These are phyloP conservation scores for Cytospora chrysosperma DNA, from an alignment of 2,329 filamentous ascomycete species.

Conservation along the genomic window DNA sequence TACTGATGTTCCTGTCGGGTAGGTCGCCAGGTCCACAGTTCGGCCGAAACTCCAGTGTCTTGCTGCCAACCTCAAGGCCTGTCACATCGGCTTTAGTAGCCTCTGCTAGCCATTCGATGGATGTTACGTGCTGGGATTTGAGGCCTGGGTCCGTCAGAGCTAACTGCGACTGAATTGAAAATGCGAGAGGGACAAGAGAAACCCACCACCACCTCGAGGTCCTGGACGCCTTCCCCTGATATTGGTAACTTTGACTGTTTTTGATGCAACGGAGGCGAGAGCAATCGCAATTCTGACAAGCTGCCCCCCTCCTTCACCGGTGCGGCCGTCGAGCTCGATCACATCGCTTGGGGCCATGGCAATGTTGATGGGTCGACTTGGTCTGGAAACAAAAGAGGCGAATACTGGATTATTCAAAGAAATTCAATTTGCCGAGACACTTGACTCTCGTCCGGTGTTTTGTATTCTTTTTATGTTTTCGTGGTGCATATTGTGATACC, in stretches of 20 bases:
- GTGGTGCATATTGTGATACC: too few species aligned
- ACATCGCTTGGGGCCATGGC: constrained; percentile 30
- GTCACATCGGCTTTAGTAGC: constrained; percentile 50
- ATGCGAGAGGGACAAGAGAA: background rate
- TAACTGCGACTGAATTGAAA: background rate
- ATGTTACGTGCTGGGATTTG: constrained; percentile 59
- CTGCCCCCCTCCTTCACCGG: constrained; percentile 63
- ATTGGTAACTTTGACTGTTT: constrained; percentile 52
- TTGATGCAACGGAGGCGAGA: constrained; percentile 55
- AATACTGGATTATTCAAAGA: background rate
- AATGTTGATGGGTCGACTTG: background rate
- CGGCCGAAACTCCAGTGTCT: constrained; percentile 49
- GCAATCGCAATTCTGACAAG: constrained; percentile 56
- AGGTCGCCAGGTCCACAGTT: constrained; percentile 39
- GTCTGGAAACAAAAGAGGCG: too few species aligned
- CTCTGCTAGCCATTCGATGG: constrained; percentile 53
- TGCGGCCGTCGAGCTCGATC: constrained; percentile 54
- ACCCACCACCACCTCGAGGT: constrained; percentile 34
- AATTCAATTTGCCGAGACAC: background rate
- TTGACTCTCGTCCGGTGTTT: too few species aligned
- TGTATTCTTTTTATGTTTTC: too few species aligned
- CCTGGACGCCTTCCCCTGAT: constrained; percentile 54
- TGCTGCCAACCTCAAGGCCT: constrained; percentile 52
- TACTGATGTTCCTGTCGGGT: constrained; percentile 44
- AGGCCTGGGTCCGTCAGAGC: constrained; percentile 43